Conservation (phyloP, 169 alveolate genomes). For the Cryptosporidium bovis region DNA sequence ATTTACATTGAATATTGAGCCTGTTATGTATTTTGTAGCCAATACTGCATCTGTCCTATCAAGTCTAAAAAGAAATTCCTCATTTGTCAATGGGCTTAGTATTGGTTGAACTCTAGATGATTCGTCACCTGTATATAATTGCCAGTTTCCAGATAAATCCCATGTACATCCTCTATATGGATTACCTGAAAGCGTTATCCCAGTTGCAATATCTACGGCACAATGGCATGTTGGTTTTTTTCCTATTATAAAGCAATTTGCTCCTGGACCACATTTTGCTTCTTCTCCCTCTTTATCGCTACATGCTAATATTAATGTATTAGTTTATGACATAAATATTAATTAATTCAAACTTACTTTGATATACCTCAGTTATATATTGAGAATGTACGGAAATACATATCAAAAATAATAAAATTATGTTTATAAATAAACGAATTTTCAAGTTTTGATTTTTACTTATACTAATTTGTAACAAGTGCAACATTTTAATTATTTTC, state of each 20-base stretch:
- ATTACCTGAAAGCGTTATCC: constrained; percentile 79
- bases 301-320: constrained; percentile 71
- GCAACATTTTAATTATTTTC: too few relatives aligned
- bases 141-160: constrained; percentile 83
- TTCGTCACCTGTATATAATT: constrained; percentile 75
- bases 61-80: constrained; percentile 77
- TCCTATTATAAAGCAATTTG: constrained; percentile 78
- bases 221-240: constrained; percentile 81
- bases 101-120: constrained; percentile 71
- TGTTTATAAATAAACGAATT: neutral
- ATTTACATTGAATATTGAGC: constrained; percentile 77
- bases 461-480: neutral
- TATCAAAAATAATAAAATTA: constrained; percentile 6
- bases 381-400: constrained; percentile 15
- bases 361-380: constrained; percentile 78
- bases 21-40: constrained; percentile 77
- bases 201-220: constrained; percentile 78
- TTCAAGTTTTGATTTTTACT: neutral
- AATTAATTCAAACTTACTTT: constrained; percentile 68
- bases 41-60: constrained; percentile 79
- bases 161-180: constrained; percentile 82
- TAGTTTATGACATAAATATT: neutral
- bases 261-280: constrained; percentile 82
- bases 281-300: constrained; percentile 77
- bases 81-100: constrained; percentile 77